Conservation (phyloP, 2,329 filamentous ascomycete genomes). For the Macrophomina tecta region DNA sequence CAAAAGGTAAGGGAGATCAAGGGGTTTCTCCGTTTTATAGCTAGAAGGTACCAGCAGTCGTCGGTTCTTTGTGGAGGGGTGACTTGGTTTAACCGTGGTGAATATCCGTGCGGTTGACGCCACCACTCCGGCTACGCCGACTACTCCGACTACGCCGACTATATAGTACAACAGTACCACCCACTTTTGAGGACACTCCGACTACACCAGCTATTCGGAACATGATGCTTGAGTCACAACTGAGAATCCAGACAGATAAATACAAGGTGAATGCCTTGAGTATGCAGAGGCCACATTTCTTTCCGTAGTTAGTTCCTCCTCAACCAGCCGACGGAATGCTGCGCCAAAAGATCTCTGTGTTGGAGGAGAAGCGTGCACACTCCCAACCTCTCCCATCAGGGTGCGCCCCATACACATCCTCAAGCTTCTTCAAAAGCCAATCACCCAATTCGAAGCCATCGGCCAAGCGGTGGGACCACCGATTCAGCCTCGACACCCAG, state of each 20-base stretch:
- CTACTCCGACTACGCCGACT: neutral
- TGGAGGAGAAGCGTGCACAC: neutral
- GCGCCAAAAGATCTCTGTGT: neutral
- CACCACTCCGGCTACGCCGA: slow-evolving; percentile 12
- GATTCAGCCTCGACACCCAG: neutral
- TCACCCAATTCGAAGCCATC: neutral
- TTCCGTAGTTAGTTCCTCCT: too few relatives aligned
- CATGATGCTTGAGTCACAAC: neutral
- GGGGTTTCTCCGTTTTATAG: neutral
- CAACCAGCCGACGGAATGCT: neutral
- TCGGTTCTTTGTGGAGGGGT: too few relatives aligned
- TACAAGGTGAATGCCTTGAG: too few relatives aligned
- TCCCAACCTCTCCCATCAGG: neutral
- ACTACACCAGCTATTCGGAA: neutral
- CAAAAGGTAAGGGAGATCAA: too few relatives aligned
- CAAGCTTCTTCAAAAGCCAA: neutral
- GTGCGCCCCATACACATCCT: neutral
- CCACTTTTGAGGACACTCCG: neutral
- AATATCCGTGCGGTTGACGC: neutral
- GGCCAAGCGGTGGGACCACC: neutral
- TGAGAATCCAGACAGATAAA: neutral
- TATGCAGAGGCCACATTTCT: too few relatives aligned
- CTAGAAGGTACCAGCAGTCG: too few relatives aligned
- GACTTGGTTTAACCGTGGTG: too few relatives aligned
- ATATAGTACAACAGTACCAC: neutral